Base-by-base conservation (phyloP, 2,329 filamentous ascomycete species). In the Ascochyta pisi region DNA sequence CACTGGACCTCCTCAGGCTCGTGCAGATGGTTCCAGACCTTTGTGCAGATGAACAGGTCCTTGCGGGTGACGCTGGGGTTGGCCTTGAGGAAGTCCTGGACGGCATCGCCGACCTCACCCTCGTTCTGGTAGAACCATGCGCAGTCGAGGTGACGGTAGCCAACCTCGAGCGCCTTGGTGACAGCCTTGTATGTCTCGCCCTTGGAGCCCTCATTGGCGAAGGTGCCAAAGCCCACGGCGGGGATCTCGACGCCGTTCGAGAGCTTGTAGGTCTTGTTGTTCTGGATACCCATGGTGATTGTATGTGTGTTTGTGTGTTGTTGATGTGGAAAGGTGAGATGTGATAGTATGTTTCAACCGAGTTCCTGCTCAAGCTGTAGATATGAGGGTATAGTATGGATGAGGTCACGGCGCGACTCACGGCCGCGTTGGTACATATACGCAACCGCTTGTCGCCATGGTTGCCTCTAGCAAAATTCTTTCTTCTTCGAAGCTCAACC, bases 41-140 rank as follows among this genome's bases (percentile, higher is more conserved):
- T 92, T 58, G 87, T 91, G n/a, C 88, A 90, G 52, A 91, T 77
- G 74, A 89, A 92, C 52, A 92, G 66, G 29, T 90, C 82, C 24
- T 79, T 74, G 40, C 87, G 82, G 15, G 80, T 76, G 23, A 91
- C 65, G 0, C 78, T 80, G 4, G 84, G 85, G 57, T 82, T 74
- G 49, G 80, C 74, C 66, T 80, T 77, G 57, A 86, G 75, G 74
- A 85, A 86, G 66, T 85, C 84, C 31, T 78, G 78, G 15, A 91
- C 76, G 1, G 89, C 89, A 42, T 85, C 78, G 29, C 88, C 87
- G 33, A 92, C 88, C 71, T 89, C 83, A n/a, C 76, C 73, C 70
- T 92, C 89, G 67, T 92, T 92, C 56, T 78, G 82, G 73, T 92
- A 92, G 72, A 84, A 85, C 74, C 88, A 87, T 0, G 89, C 89